Percentiles rank a stretch among this genome's conserved stretches.
Evolutionary conservation across 2,329 filamentous ascomycete genomes (phyloP).

Genomic region (Alternaria tenuissima): DNA sequence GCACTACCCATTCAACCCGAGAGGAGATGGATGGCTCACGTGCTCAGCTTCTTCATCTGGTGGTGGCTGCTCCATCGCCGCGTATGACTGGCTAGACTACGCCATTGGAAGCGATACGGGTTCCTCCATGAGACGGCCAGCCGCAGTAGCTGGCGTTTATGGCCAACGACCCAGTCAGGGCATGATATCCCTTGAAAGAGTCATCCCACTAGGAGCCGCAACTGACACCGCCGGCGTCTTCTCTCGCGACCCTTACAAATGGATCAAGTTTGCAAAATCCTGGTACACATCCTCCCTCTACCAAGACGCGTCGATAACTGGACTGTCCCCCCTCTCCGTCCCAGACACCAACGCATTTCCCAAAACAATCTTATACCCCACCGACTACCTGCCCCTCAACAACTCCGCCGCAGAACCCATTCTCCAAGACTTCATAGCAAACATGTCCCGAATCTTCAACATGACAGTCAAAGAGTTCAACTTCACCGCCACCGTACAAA

Average conservation of each 20-base stretch:
- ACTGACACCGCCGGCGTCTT: slow-evolving; percentile 42
- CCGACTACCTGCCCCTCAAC: slow-evolving; percentile 53
- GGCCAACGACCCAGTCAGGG: slow-evolving; percentile 44
- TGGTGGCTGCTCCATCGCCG: slow-evolving; percentile 50
- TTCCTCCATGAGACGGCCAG: slow-evolving; percentile 58
- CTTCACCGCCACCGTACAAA: slow-evolving; percentile 46
- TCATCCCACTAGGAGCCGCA: slow-evolving; percentile 32
- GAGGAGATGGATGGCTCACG: slow-evolving; percentile 42
- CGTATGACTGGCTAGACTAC: slow-evolving; percentile 58
- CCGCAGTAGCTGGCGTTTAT: slow-evolving; percentile 54
- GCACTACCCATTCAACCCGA: slow-evolving; percentile 56
- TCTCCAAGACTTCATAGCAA: slow-evolving; percentile 49
- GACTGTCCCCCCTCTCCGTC: slow-evolving; percentile 47
- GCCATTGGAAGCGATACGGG: slow-evolving; percentile 58
- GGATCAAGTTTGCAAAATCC: slow-evolving; percentile 50
- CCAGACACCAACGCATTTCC: slow-evolving; percentile 49
- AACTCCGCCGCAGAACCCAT: slow-evolving; percentile 52
- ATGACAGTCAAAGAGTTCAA: slow-evolving; percentile 52
- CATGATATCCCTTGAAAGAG: slow-evolving; percentile 35
- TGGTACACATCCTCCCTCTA: slow-evolving; percentile 51
- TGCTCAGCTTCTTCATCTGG: slow-evolving; percentile 47
- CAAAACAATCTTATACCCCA: slow-evolving; percentile 52
- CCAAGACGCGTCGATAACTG: slow-evolving; percentile 49
- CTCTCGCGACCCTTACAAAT: slow-evolving; percentile 40
- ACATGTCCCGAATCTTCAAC: slow-evolving; percentile 47